These are phyloP conservation scores for Zostera marina DNA, from an alignment of 116 monocot genomes.

Conservation along the genomic window DNA sequence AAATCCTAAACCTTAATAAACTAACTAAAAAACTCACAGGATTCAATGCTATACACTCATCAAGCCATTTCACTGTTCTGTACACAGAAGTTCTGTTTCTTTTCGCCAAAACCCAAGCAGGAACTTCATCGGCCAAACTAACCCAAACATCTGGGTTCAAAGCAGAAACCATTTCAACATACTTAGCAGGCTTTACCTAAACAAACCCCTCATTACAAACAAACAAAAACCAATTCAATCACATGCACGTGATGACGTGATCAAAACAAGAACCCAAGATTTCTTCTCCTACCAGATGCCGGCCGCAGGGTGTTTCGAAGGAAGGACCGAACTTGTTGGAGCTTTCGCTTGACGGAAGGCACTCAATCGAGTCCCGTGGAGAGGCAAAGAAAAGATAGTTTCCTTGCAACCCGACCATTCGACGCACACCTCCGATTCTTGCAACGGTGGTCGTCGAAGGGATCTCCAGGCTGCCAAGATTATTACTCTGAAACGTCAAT, in stretches of 20 bases:
- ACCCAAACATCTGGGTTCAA: constrained; percentile 76
- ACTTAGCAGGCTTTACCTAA: constrained; percentile 59
- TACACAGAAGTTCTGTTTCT: constrained; percentile 75
- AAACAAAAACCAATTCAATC: not conserved
- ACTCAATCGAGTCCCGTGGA: constrained; percentile 65
- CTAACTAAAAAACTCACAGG: constrained; percentile 25
- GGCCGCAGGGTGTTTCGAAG: constrained; percentile 83
- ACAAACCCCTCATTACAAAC: not conserved
- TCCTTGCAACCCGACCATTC: constrained; percentile 59
- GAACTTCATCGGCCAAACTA: constrained; percentile 94
- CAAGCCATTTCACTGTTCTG: constrained; percentile 83
- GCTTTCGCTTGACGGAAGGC: constrained; percentile 42
- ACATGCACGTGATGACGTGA: not conserved
- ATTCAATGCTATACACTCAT: constrained; percentile 65
- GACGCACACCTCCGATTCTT: constrained; percentile 58
- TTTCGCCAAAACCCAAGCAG: constrained; percentile 77
- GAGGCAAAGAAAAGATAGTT: constrained; percentile 46
- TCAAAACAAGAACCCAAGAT: not conserved
- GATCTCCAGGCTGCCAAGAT: constrained; percentile 35
- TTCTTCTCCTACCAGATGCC: constrained; percentile 38
- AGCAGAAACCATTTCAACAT: constrained; percentile 61
- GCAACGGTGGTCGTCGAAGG: constrained; percentile 49
- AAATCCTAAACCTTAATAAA: not conserved
- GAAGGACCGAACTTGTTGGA: constrained; percentile 78
- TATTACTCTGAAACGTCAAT: not conserved